Evolutionary conservation across 1,284 basidiomycete genomes (phyloP), one percentile per base, ranked within the genome.

Genomic region (Fomes fomentarius): DNA sequence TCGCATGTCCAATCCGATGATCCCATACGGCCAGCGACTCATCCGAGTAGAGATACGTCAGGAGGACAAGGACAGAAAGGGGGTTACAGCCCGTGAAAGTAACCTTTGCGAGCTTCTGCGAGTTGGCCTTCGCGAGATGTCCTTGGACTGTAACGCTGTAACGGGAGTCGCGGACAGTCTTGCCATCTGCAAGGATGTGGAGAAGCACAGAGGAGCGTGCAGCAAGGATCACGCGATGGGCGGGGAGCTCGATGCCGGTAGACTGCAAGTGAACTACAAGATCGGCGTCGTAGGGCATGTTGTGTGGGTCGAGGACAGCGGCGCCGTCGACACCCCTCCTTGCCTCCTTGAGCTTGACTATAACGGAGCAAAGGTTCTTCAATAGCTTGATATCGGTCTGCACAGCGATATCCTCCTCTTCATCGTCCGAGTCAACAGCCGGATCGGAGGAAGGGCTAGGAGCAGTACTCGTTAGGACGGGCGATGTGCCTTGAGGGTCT

Each of bases 31-130:
- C 84, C 7, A 92, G 78, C 0, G 96, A 70, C 25, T 88, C 82
- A 69, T 98, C 96, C 2, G 91, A 84, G 73, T 98, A 98, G 11
- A 98, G 69, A 67, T 96, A 98, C 43, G 89, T 82, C 15, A 97
- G 69, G 6, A 98, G 75, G 22, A 98, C 79, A 9, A 98, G 79
- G 4, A 89, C 74, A 0, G 93, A 78, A 3, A 94, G 73, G 0
- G 88, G 76, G 40, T 83, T 80, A 60, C 82, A 83, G 2, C 83
- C 82, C 0, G 69, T 63, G 35, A 91, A 62, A 4, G 64, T 66
- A 25, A 86, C 64, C 48, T 69, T 63, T 49, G 42, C 34, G 52
- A 46, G 46, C 43, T 54, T 31, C 28, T 41, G 35, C 10, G 39
- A 28, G 17, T 39, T 25, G 39, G 39, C 25, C 62, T 58, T 54